Evolutionary conservation across 2,329 filamentous ascomycete genomes (phyloP).

Genomic region (Beauveria asiatica): DNA sequence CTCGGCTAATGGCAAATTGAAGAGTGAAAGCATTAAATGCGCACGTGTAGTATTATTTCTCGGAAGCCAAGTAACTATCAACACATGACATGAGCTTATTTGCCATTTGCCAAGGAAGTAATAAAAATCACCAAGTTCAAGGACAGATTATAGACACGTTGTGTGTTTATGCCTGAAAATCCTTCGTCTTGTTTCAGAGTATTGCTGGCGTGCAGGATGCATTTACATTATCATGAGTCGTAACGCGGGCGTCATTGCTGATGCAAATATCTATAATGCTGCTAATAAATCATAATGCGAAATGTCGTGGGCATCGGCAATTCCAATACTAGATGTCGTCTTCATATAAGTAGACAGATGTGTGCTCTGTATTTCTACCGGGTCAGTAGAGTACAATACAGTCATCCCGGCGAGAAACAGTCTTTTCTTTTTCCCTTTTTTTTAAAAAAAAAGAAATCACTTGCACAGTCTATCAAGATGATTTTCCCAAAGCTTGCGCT

Average conservation of each 20-base stretch:
- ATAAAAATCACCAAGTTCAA: too few relatives aligned
- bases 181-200: not conserved
- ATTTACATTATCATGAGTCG: not conserved
- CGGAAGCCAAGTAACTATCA: too few relatives aligned
- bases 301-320: not conserved
- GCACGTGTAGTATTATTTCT: too few relatives aligned
- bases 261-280: not conserved
- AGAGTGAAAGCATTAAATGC: not conserved
- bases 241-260: not conserved
- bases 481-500: not conserved
- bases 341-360: not conserved
- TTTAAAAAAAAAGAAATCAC: not conserved
- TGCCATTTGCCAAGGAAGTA: too few relatives aligned
- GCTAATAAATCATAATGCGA: not conserved
- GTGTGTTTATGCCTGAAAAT: not conserved
- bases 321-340: not conserved
- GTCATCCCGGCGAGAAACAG: not conserved
- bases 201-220: not conserved
- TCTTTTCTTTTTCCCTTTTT: not conserved
- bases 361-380: not conserved
- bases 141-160: not conserved
- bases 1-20: not conserved
- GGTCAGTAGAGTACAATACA: not conserved
- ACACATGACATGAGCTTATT: too few relatives aligned
- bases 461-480: not conserved